phyloP scores from a whole-genome alignment of 345 rosid genomes.

The Brassica nigra region DNA sequence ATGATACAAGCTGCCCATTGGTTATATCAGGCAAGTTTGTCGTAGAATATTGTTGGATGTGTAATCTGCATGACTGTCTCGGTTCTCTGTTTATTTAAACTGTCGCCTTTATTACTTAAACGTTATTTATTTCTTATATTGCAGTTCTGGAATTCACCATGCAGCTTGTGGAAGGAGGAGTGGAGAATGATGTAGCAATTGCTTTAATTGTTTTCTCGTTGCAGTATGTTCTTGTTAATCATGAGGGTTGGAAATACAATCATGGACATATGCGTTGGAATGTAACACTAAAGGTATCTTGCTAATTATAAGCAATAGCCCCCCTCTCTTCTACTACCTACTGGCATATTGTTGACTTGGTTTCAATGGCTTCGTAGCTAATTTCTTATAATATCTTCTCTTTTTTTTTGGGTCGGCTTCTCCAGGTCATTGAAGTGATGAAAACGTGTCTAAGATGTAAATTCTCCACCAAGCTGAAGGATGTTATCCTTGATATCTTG shows the following conservation, averaged over 20 bases:
- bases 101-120: conserved; percentile 3
- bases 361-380: conserved; percentile 9
- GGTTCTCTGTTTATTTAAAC: conserved; percentile 13
- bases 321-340: conserved; percentile 4
- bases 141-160: conserved; percentile 84
- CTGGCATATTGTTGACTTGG: conserved; percentile 2
- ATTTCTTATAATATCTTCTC: neutral
- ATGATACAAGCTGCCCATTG: conserved; percentile 64
- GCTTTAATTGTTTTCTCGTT: conserved; percentile 72
- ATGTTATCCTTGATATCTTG: conserved; percentile 60
- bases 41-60: conserved; percentile 2
- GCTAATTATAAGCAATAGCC: conserved; percentile 1
- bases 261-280: conserved; percentile 69
- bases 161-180: conserved; percentile 75
- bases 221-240: conserved; percentile 80
- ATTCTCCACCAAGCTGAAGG: conserved; percentile 56
- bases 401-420: neutral
- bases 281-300: conserved; percentile 71
- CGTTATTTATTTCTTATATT: conserved; percentile 41
- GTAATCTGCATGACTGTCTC: conserved; percentile 19
- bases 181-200: conserved; percentile 65
- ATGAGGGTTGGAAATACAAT: conserved; percentile 85
- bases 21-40: conserved; percentile 73
- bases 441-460: conserved; percentile 62
- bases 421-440: conserved; percentile 75